Base-by-base conservation (phyloP, 2,329 filamentous ascomycete species). In the Fusarium sp. region DNA sequence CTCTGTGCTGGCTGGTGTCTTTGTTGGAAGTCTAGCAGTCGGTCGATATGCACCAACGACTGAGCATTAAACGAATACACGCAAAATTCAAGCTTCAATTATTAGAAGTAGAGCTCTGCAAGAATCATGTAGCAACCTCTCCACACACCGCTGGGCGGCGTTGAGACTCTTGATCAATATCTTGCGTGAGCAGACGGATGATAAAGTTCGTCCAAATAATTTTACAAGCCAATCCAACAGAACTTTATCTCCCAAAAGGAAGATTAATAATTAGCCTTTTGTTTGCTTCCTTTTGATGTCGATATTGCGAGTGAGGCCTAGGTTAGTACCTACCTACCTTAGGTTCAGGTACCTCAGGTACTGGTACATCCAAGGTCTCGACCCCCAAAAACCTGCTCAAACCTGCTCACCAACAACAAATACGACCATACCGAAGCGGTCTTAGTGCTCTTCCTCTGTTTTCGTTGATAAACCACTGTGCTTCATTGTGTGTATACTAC, bases 21-120 rank as follows among this genome's bases (percentile, higher is more conserved):
- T 98, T 75, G 76, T 96, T n/a, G 95, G 95, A 23, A 96, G 96
- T 77, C 80, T 98, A 43, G 86, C 88, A 0, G 85, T 96, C 63
- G 93, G 94, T 30, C 87, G 94, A 67, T 96, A 89, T 72, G 82
- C 82, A 27, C 75, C 82, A 44, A 70, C 80, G 22, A 78, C 80
- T 15, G 86, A 87, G 54, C 86, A 89, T 51, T 78, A 67, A 50
- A 58, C 17, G 17, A 37, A 11, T 17, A 23, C 7, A 3, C 13
- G 7, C 7, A 9, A 7, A 23, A 5, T 7, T n/a, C 19, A 14
- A 17, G 23, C 2, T 32, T 30, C 27, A 27, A 19, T 27, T 27
- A 14, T 17, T 44, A 7, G 22, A 22, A 17, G 7, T 23, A 15
- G 6, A 23, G 22, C 17, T 11, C 46, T 27, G 46, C 4, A n/a